Evolutionary conservation across 2,329 filamentous ascomycete species (phyloP).

Genomic region (Cercospora beticola): DNA sequence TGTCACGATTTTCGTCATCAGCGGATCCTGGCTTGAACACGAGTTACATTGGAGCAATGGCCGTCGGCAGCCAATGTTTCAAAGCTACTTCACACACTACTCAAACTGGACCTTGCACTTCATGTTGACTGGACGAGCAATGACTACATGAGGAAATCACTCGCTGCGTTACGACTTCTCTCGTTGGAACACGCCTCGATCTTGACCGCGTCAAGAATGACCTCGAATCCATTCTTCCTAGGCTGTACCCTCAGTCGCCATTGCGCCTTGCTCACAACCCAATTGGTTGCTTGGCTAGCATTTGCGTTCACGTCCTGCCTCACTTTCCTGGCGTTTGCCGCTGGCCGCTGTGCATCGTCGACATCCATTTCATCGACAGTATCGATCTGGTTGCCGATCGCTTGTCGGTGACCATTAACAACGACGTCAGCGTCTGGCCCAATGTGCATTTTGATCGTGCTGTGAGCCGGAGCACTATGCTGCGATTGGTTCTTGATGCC

Average conservation of each 20-base stretch:
- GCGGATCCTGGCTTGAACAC: neutral
- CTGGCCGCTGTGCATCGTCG: slow-evolving; percentile 6
- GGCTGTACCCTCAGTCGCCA: slow-evolving; percentile 33
- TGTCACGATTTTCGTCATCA: neutral
- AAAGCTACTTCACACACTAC: neutral
- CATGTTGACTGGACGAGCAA: neutral
- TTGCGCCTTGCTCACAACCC: slow-evolving; percentile 33
- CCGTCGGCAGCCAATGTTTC: neutral
- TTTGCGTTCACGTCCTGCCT: slow-evolving; percentile 12
- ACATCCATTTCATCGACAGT: slow-evolving; percentile 16
- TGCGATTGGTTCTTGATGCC: neutral
- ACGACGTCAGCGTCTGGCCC: slow-evolving; percentile 59
- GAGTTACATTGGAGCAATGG: neutral
- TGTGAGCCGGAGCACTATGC: slow-evolving; percentile 59
- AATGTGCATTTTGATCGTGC: slow-evolving; percentile 65
- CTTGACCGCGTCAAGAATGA: slow-evolving; percentile 35
- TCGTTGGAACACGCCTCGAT: slow-evolving; percentile 34
- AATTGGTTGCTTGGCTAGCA: slow-evolving; percentile 18
- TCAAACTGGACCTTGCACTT: neutral
- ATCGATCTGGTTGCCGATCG: neutral
- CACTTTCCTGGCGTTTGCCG: slow-evolving; percentile 6
- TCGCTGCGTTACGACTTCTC: slow-evolving; percentile 28
- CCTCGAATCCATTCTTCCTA: slow-evolving; percentile 31
- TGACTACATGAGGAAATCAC: slow-evolving; percentile 24
- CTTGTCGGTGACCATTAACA: slow-evolving; percentile 48